Base-by-base conservation (phyloP, 139 green algal genomes). In the Cymbomonas tetramitiformis region DNA sequence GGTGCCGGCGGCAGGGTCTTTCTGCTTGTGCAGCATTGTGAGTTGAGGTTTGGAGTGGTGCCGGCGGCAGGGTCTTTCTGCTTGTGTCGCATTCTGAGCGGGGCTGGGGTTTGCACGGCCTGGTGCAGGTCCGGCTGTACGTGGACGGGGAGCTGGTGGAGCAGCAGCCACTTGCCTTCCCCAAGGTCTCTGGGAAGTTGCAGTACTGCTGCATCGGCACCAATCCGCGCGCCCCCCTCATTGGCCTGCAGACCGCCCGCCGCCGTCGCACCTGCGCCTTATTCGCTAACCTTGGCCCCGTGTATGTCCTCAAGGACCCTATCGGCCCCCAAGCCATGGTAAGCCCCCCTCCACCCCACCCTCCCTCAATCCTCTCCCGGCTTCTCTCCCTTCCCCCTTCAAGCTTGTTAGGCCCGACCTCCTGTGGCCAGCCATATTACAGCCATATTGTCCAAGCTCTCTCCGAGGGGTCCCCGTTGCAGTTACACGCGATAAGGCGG, bases 241-340 rank as follows among this genome's bases (percentile, higher is more conserved):
- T 54, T 4, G 68, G 68, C 5, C 29, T 68, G 52, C 41, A 74
- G 55, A n/a, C n/a, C n/a, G n/a, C n/a, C n/a, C 33, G 57, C 21
- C 39, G 53, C 19, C 48, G 68, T 19, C 52, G 64, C 24, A 62
- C 69, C 56, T 76, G 68, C 50, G 63, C 68, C 28, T 40, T 76
- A 10, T 72, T 67, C 44, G 68, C 50, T 2, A 49, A 65, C 32
- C 36, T 76, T 54, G 68, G 68, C 0, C 68, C 68, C 7, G 53
- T 76, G 4, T 76, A 76, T 54, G 67, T 76, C 30, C 71, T 76
- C 59, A 69, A 62, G 28, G 61, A 72, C 25, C 55, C 56, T n/a
- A 64, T 76, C 31, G 67, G 67, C 9, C 23, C 24, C 2, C 44
- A 72, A 31, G 26, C 19, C 8, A 67, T 76, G 56, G n/a, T n/a